These are phyloP conservation scores for Priceomyces haplophilus DNA, from an alignment of 805 yeast species.

Conservation along the genomic window DNA sequence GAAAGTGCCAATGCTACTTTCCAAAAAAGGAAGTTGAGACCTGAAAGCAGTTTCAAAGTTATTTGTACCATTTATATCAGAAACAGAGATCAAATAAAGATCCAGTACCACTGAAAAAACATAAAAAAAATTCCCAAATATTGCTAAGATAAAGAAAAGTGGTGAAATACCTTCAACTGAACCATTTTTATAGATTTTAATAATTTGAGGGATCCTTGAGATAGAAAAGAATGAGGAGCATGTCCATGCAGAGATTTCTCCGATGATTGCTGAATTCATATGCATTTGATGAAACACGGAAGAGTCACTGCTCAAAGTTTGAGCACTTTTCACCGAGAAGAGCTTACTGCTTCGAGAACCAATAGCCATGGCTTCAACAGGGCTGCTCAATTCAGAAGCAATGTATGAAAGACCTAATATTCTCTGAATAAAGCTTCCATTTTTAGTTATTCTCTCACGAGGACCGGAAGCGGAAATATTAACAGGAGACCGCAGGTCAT, in stretches of 20 bases:
- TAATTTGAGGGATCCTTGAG: slow-evolving; percentile 36
- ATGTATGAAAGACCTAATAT: slow-evolving; percentile 14
- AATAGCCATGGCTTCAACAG: slow-evolving; percentile 11
- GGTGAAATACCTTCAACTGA: slow-evolving; percentile 37
- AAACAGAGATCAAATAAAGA: slow-evolving; percentile 21
- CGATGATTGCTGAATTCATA: slow-evolving; percentile 13
- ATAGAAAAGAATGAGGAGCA: slow-evolving; percentile 30
- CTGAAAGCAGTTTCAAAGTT: slow-evolving; percentile 42
- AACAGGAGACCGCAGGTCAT: background rate
- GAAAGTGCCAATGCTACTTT: slow-evolving; percentile 83
- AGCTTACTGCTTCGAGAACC: background rate
- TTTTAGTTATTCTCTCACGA: background rate
- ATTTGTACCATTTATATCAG: slow-evolving; percentile 16
- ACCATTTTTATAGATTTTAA: slow-evolving; percentile 24
- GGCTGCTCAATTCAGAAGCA: slow-evolving; percentile 11
- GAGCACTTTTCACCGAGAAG: background rate
- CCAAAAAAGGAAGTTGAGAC: slow-evolving; percentile 72
- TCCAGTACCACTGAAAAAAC: slow-evolving; percentile 31
- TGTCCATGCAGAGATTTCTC: slow-evolving; percentile 32
- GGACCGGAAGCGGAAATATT: background rate
- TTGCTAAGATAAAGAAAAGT: slow-evolving; percentile 32
- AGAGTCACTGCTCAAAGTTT: background rate
- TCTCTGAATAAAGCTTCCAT: slow-evolving; percentile 12
- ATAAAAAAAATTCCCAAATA: slow-evolving; percentile 36
- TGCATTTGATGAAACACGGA: background rate